Base-by-base conservation (phyloP, 352 stramenopile species). In the Phytophthora pinifolia region DNA sequence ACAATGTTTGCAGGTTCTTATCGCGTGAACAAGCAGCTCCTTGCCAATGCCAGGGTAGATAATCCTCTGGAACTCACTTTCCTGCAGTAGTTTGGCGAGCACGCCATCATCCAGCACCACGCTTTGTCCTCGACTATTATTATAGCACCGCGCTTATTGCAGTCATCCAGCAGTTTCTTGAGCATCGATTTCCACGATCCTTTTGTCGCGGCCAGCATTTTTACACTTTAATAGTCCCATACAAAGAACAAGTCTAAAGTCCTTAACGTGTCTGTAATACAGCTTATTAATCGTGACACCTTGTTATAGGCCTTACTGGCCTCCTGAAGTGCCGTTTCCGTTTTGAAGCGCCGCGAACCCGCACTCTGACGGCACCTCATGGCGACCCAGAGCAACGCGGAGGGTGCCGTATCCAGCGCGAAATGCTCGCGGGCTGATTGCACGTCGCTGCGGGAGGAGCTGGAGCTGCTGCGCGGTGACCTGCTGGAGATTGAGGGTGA, bases 51-150 rank as follows among this genome's bases (percentile, higher is more conserved):
- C 85, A 1, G 85, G 83, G 46, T 93, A 95, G 13, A 96, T 73
- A 9, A 94, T 69, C 17, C 64, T 49, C 54, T 92, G 80, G 50
- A 96, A 96, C 27, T 84, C 80, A 17, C 64, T 20, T 45, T 88
- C 63, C 10, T 82, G 43, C 37, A 90, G 46, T 15, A 96, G 59
- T 35, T 84, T 83, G 9, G 72, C 76, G 54, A 96, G 94, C 2
- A 95, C 71, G 2, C 85, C 86, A 46, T 96, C 77, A 22, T 88
- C 76, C 35, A 94, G 51, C 31, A 89, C 80, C 5, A 88, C 78
- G 29, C 56, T 62, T 50, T 89, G 65, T 25, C 79, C 79, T 14
- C 46, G 68, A 36, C 67, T 69, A 47, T 90, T 89, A n/a, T n/a
- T n/a, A n/a, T n/a, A 13, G 81, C 54, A 9, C 82, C 82, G 1